These are phyloP conservation scores for Fusarium domesticum DNA, from an alignment of 2,329 filamentous ascomycete genomes.

Conservation along the genomic window DNA sequence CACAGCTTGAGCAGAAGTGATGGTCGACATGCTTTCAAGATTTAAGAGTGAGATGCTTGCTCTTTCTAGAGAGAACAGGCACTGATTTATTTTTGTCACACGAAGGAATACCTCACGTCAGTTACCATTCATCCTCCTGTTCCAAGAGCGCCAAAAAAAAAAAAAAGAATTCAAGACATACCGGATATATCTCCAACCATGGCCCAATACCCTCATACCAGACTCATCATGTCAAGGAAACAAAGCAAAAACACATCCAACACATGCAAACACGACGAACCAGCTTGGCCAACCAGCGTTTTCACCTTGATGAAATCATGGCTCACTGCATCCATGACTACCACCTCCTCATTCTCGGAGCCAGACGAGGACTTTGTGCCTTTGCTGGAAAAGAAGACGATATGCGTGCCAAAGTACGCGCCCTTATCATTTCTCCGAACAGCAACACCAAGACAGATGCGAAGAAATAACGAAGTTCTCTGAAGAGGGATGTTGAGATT, in stretches of 20 bases:
- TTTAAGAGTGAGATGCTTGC: too few species aligned
- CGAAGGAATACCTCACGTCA: not conserved
- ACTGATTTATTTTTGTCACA: not conserved
- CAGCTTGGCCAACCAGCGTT: slow-evolving; percentile 13
- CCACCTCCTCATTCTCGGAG: not conserved
- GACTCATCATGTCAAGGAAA: slow-evolving; percentile 14
- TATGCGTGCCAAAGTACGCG: slow-evolving; percentile 40
- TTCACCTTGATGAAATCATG: slow-evolving; percentile 15
- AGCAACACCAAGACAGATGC: slow-evolving; percentile 40
- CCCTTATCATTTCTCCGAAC: slow-evolving; percentile 42
- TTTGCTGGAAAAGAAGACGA: slow-evolving; percentile 14
- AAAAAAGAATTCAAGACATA: too few species aligned
- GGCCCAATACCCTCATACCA: slow-evolving; percentile 13
- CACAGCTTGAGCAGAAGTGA: not conserved
- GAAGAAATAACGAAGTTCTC: slow-evolving; percentile 32
- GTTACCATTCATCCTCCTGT: too few species aligned
- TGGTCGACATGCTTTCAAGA: not conserved
- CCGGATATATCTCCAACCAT: too few species aligned
- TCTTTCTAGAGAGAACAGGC: not conserved
- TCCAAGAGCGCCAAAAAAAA: too few species aligned
- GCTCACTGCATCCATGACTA: slow-evolving; percentile 1
- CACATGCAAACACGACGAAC: not conserved
- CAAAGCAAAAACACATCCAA: slow-evolving; percentile 2
- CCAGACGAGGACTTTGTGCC: slow-evolving; percentile 24
- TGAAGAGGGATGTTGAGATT: too few species aligned